Percentiles rank a stretch among this genome's conserved stretches.
Conservation (phyloP, 176 grass and related monocot species). For the Eragrostis curvula region DNA sequence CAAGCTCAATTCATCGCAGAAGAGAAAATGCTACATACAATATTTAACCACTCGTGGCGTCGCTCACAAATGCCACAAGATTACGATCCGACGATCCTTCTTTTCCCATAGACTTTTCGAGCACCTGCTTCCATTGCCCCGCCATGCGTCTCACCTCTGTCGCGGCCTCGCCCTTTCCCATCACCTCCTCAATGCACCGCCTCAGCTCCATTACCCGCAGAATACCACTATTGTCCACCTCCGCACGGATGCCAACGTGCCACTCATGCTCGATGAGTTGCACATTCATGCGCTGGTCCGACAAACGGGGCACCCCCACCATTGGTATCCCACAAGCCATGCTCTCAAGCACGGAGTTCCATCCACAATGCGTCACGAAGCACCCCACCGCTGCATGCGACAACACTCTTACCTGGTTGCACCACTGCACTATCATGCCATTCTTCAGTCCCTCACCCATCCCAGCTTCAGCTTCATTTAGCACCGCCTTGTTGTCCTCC, state of each 20-base stretch:
- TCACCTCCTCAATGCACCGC: constrained; percentile 45
- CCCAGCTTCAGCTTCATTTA: not conserved
- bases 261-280: constrained; percentile 53
- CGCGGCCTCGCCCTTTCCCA: constrained; percentile 26
- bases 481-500: constrained; percentile 43
- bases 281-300: constrained; percentile 71
- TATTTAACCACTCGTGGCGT: not conserved
- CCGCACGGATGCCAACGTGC: constrained; percentile 47
- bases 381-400: constrained; percentile 61
- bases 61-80: constrained; percentile 51
- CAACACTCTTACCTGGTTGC: constrained; percentile 62
- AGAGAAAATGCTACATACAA: no score
- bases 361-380: constrained; percentile 70
- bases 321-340: constrained; percentile 53
- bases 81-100: constrained; percentile 57
- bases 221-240: constrained; percentile 24
- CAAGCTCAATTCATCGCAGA: no score
- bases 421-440: constrained; percentile 80
- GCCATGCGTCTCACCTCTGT: constrained; percentile 35
- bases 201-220: constrained; percentile 43
- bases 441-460: not conserved
- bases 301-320: constrained; percentile 47
- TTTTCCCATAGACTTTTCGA: constrained; percentile 25
- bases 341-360: constrained; percentile 77
- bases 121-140: constrained; percentile 38